Conservation (phyloP, 805 yeast genomes). For the Candida succiphila region DNA sequence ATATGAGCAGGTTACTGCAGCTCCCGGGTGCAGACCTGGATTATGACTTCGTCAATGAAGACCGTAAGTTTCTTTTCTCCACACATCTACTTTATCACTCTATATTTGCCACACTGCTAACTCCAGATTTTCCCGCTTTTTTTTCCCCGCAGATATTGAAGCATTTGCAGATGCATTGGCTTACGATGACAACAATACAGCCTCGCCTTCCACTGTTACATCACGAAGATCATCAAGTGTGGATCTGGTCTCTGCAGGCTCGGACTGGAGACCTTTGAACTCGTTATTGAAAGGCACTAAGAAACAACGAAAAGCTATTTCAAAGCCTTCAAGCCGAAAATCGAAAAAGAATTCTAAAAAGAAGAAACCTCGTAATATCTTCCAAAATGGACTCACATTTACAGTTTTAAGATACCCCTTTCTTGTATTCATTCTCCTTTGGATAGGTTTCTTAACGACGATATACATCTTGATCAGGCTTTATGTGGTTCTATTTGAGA, state of each 20-base stretch:
- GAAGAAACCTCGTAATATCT: conserved; percentile 9
- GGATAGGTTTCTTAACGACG: conserved; percentile 42
- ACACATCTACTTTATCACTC: neutral
- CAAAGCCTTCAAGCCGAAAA: conserved; percentile 13
- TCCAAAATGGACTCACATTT: conserved; percentile 21
- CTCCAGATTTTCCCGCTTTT: neutral
- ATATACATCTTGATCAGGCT: conserved; percentile 44
- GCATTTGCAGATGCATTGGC: conserved; percentile 28
- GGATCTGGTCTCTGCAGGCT: conserved; percentile 29
- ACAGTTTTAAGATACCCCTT: conserved; percentile 58
- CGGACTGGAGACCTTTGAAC: conserved; percentile 37
- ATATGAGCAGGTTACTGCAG: neutral
- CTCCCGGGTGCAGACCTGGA: conserved; percentile 9
- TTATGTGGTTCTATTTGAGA: conserved; percentile 56
- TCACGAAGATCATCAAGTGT: conserved; percentile 7
- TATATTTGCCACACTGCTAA: neutral
- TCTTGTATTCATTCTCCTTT: conserved; percentile 36
- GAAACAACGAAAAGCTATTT: conserved; percentile 12
- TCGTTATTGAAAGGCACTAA: conserved; percentile 7
- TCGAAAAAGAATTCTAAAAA: conserved; percentile 1
- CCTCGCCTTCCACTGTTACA: conserved; percentile 1
- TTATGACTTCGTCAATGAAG: conserved; percentile 15
- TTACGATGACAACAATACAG: conserved; percentile 16
- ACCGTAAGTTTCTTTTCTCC: conserved; percentile 3
- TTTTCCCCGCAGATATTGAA: conserved; percentile 16